Evolutionary conservation across 73 alveolate species (phyloP), one percentile per base, ranked within the genome.

Genomic region (Blepharisma stoltei): DNA sequence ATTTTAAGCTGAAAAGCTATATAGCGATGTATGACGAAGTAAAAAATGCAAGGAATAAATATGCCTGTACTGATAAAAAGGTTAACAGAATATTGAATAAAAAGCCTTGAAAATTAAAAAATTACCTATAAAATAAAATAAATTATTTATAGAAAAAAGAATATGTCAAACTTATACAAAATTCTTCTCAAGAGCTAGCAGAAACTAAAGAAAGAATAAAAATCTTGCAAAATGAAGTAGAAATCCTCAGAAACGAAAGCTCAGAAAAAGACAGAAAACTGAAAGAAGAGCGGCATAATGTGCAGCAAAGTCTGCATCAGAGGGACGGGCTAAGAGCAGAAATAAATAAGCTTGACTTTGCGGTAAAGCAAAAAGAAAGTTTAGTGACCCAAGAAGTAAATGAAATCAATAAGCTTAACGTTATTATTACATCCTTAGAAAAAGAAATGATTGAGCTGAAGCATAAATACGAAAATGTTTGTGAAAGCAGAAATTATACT

Each of bases 21-120:
- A 91, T 91, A 76, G 97, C 96, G n/a, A 84, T 95, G 55, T 95
- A 95, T 83, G 98, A 95, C 70, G 98, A 93, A 60, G 99, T 95
- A 7, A 89, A 91, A 77, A 92, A 93, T 66, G 99, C 95, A 41
- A 93, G 99, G 81, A 95, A 95, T 82, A 95, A 94, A 83, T 93
- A n/a, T n/a, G n/a, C n/a, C n/a, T n/a, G n/a, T n/a, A n/a, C n/a
- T n/a, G n/a, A n/a, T n/a, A n/a, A n/a, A n/a, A n/a, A n/a, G n/a
- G n/a, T n/a, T n/a, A n/a, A n/a, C n/a, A n/a, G n/a, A n/a, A n/a
- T n/a, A n/a, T n/a, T n/a, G n/a, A n/a, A n/a, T n/a, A n/a, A n/a
- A n/a, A n/a, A n/a, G n/a, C n/a, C n/a, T n/a, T n/a, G n/a, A n/a
- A n/a, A n/a, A n/a, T n/a, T n/a, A n/a, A n/a, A n/a, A n/a, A n/a